Evolutionary conservation across 352 stramenopile genomes (phyloP).

Genomic region (Globisporangium orthogonon): DNA sequence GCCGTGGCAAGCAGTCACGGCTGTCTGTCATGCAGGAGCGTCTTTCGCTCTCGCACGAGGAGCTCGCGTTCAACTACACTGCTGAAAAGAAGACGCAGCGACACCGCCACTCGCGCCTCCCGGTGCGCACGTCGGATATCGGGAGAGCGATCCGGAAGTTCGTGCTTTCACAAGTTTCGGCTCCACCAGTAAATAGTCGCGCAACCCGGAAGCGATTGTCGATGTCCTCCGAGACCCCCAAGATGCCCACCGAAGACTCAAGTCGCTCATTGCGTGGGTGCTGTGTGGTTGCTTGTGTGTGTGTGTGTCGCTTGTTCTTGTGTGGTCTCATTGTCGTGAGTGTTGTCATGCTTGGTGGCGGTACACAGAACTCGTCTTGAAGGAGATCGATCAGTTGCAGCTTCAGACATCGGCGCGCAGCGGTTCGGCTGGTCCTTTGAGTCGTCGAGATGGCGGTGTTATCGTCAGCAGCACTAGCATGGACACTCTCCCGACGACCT

Average conservation of each 20-base stretch:
- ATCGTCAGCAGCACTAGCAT: neutral
- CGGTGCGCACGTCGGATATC: slow-evolving; percentile 24
- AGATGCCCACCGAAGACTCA: neutral
- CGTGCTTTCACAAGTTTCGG: slow-evolving; percentile 27
- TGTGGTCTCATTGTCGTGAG: neutral
- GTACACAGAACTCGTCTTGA: slow-evolving; percentile 42
- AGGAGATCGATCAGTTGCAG: slow-evolving; percentile 45
- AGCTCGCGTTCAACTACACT: slow-evolving; percentile 18
- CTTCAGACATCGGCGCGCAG: slow-evolving; percentile 10
- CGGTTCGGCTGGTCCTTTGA: slow-evolving; percentile 1
- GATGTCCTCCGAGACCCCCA: neutral
- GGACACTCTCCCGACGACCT: neutral
- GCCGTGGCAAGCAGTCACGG: slow-evolving; percentile 16
- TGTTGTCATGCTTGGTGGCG: neutral
- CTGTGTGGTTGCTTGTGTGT: too few species aligned
- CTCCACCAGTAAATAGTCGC: neutral
- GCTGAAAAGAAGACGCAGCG: slow-evolving; percentile 6
- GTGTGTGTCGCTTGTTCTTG: neutral
- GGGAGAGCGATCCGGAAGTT: slow-evolving; percentile 37
- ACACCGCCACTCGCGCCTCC: neutral
- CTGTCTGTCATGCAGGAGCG: slow-evolving; percentile 43
- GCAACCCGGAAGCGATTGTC: neutral
- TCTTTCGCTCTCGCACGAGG: slow-evolving; percentile 31
- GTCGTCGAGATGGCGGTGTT: neutral
- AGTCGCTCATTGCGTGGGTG: slow-evolving; percentile 14